phyloP scores from a whole-genome alignment of 2,329 filamentous ascomycete species.

The Beauveria medogensis region DNA sequence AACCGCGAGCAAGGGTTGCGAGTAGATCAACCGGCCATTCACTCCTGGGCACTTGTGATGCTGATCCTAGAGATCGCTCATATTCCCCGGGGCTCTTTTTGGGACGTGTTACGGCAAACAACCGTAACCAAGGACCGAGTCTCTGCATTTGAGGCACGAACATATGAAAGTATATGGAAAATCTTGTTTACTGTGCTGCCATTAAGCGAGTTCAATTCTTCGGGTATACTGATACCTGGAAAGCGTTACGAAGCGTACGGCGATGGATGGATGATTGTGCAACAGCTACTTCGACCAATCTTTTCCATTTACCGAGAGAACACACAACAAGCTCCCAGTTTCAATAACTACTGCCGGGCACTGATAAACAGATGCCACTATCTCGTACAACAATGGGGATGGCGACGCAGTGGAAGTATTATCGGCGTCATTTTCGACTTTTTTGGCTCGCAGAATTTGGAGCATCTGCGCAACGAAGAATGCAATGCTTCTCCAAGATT shows the following conservation, averaged over 20 bases:
- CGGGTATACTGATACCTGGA: conserved; percentile 37
- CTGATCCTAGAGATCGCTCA: conserved; percentile 41
- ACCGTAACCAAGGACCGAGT: conserved; percentile 29
- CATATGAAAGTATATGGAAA: conserved; percentile 51
- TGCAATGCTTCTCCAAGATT: conserved; percentile 53
- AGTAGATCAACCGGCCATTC: conserved; percentile 33
- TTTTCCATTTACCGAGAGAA: conserved; percentile 52
- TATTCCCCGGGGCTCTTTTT: conserved; percentile 49
- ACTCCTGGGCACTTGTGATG: conserved; percentile 53
- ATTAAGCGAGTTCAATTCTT: conserved; percentile 49
- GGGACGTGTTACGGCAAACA: conserved; percentile 45
- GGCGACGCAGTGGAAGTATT: conserved; percentile 49
- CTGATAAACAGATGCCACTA: conserved; percentile 54
- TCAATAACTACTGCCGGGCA: conserved; percentile 57
- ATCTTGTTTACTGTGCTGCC: conserved; percentile 53
- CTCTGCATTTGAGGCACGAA: conserved; percentile 33
- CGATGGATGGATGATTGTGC: conserved; percentile 55
- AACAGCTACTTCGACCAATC: conserved; percentile 47
- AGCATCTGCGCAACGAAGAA: conserved; percentile 57
- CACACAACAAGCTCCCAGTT: conserved; percentile 46
- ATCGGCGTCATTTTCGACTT: conserved; percentile 60
- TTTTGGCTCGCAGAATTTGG: conserved; percentile 54
- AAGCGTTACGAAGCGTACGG: conserved; percentile 20
- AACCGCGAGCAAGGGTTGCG: conserved; percentile 45
- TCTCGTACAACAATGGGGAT: conserved; percentile 58